phyloP scores from a whole-genome alignment of 2,329 filamentous ascomycete genomes.

The Penicillium crustosum region DNA sequence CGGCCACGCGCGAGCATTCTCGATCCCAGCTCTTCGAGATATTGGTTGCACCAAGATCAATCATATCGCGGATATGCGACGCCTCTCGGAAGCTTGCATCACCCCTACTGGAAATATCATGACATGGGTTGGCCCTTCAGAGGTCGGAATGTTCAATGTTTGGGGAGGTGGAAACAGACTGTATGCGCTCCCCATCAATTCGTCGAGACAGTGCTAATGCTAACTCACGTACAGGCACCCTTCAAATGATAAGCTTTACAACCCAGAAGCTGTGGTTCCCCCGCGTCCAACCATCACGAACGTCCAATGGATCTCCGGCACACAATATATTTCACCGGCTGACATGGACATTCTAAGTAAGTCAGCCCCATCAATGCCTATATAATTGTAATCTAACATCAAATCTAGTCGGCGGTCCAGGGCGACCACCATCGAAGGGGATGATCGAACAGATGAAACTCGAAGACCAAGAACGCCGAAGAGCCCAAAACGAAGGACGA shows the following conservation, averaged over 20 bases:
- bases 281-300: slow-evolving; percentile 90
- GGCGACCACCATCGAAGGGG: slow-evolving; percentile 82
- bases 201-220: slow-evolving; percentile 18
- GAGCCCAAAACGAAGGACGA: slow-evolving; percentile 39
- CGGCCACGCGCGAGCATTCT: slow-evolving; percentile 74
- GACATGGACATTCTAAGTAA: slow-evolving; percentile 81
- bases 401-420: slow-evolving; percentile 69
- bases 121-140: slow-evolving; percentile 84
- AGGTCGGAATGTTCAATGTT: slow-evolving; percentile 77
- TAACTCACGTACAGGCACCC: slow-evolving; percentile 40
- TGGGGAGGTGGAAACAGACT: slow-evolving; percentile 73
- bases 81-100: slow-evolving; percentile 69
- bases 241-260: slow-evolving; percentile 71
- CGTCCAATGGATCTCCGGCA: slow-evolving; percentile 93
- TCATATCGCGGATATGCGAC: slow-evolving; percentile 69
- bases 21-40: slow-evolving; percentile 84
- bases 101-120: slow-evolving; percentile 78
- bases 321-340: slow-evolving; percentile 80
- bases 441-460: slow-evolving; percentile 78
- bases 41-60: slow-evolving; percentile 66
- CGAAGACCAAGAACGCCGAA: slow-evolving; percentile 62
- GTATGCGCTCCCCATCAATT: slow-evolving; percentile 45
- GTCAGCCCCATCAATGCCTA: slow-evolving; percentile 13
- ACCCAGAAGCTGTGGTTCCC: slow-evolving; percentile 70
- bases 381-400: slow-evolving; percentile 4